These are phyloP conservation scores for Monilinia polystroma DNA, from an alignment of 2,329 filamentous ascomycete species.

Conservation along the genomic window DNA sequence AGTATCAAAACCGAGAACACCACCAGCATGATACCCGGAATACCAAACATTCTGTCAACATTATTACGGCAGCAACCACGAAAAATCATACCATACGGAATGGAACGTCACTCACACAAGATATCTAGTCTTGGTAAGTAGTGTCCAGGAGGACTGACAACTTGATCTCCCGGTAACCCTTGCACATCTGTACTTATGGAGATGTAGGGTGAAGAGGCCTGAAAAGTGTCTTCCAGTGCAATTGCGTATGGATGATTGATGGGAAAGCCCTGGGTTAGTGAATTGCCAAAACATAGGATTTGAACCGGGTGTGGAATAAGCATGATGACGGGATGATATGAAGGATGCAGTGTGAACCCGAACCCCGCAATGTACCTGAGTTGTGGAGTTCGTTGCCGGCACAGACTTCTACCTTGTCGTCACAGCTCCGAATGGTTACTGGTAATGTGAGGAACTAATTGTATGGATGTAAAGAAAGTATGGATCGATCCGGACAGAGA, in stretches of 20 bases:
- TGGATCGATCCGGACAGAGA: not conserved
- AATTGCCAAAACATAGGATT: constrained; percentile 39
- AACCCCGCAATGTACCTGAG: not conserved
- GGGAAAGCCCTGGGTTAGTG: constrained; percentile 56
- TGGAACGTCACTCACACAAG: constrained; percentile 40
- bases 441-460: too few species aligned
- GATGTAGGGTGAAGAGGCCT: constrained; percentile 47
- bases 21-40: too few species aligned
- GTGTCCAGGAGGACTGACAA: constrained; percentile 39
- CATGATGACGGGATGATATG: constrained; percentile 27
- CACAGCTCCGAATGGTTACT: not conserved
- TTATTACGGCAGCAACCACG: not conserved
- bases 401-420: too few species aligned
- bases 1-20: not conserved
- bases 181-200: constrained; percentile 47
- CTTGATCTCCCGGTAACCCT: constrained; percentile 54
- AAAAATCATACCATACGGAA: not conserved
- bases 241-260: constrained; percentile 54
- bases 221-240: constrained; percentile 49
- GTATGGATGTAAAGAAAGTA: not conserved
- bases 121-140: constrained; percentile 37
- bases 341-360: constrained; percentile 3
- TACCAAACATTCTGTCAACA: not conserved
- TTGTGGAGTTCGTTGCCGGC: not conserved
- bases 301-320: constrained; percentile 29